Percentiles rank a stretch among this genome's conserved stretches.
Conservation (phyloP, 306 rosid genomes). For the Quercus gilva region DNA sequence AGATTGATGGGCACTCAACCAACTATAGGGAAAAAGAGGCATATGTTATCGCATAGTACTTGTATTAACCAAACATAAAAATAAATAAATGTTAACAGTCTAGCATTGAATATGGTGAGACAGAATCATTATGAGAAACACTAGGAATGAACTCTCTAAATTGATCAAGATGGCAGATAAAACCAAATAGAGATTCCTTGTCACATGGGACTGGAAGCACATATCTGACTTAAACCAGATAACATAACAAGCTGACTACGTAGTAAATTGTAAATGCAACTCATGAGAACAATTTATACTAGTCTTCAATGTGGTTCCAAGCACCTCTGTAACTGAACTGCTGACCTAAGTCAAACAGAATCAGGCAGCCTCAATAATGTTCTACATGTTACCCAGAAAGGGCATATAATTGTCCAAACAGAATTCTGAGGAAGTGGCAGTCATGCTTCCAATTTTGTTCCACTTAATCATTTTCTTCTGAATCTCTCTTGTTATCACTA, state of each 20-base stretch:
- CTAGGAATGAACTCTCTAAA: not conserved
- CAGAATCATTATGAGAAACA: not conserved
- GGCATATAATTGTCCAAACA: not conserved
- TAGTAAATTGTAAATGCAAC: not conserved
- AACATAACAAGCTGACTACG: not conserved
- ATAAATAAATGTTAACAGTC: not conserved
- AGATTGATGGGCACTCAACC: constrained; percentile 92
- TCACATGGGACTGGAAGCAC: not conserved
- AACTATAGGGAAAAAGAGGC: constrained; percentile 43
- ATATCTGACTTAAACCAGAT: not conserved
- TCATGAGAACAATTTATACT: not conserved
- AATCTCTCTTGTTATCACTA: not conserved
- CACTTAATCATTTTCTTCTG: not conserved
- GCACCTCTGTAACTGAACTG: not conserved
- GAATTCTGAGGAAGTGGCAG: not conserved
- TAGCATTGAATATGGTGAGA: not conserved
- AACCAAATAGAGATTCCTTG: not conserved
- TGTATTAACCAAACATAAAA: constrained; percentile 23
- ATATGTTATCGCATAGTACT: constrained; percentile 17
- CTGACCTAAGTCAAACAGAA: not conserved
- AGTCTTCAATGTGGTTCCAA: not conserved
- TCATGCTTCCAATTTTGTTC: constrained; percentile 9
- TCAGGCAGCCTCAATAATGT: not conserved
- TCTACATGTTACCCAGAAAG: not conserved
- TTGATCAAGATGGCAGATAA: not conserved